A percentile compares a stretch with the other conserved stretches of the same genome.
Evolutionary conservation across 1,284 basidiomycete species (phyloP).

Genomic region (Trametes sp.): DNA sequence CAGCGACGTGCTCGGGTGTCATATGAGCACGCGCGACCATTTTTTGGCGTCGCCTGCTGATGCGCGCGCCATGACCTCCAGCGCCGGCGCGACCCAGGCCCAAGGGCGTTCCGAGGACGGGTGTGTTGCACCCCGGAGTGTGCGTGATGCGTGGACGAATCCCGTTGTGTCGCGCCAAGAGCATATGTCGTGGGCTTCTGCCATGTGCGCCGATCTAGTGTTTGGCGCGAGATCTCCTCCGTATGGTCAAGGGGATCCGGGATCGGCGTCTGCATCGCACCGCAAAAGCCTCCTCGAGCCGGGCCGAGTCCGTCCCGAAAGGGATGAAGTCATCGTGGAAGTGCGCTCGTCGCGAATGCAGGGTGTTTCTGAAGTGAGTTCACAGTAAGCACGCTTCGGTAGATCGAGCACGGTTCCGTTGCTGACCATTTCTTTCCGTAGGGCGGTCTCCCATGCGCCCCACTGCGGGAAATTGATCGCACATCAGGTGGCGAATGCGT

Average conservation of each 20-base stretch:
- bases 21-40: slow-evolving; percentile 7
- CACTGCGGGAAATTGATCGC: not conserved
- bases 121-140: not conserved
- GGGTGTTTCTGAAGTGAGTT: too few relatives aligned
- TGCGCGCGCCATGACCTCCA: not conserved
- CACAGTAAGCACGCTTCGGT: not conserved
- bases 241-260: slow-evolving; percentile 11
- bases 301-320: slow-evolving; percentile 19
- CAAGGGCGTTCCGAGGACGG: not conserved
- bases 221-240: slow-evolving; percentile 13
- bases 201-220: slow-evolving; percentile 8
- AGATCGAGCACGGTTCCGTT: not conserved
- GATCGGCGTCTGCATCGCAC: slow-evolving; percentile 6
- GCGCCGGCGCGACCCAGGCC: not conserved
- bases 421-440: not conserved
- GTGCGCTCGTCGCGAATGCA: too few relatives aligned
- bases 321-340: not conserved
- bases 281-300: slow-evolving; percentile 25
- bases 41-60: slow-evolving; percentile 2
- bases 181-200: slow-evolving; percentile 3
- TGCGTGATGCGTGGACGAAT: not conserved
- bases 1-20: slow-evolving; percentile 7
- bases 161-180: not conserved
- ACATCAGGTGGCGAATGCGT: not conserved
- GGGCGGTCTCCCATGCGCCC: too few relatives aligned